phyloP scores from a whole-genome alignment of 768 basidiomycete species.

The Lactarius evosmus region DNA sequence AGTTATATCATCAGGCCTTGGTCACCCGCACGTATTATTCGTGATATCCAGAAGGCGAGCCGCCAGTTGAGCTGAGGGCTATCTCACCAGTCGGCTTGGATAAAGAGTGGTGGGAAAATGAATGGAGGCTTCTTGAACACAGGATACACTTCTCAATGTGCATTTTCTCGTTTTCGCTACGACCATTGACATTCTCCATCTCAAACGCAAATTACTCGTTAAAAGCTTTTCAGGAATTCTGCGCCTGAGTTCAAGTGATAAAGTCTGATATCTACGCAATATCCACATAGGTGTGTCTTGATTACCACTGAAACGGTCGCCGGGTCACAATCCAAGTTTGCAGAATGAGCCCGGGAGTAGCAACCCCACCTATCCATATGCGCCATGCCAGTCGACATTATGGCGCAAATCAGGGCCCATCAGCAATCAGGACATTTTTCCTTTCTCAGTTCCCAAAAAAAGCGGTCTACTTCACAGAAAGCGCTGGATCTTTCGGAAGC shows the following conservation, averaged over 20 bases:
- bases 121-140: constrained; percentile 57
- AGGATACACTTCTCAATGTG: constrained; percentile 44
- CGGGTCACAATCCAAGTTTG: too few species aligned
- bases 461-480: constrained; percentile 59
- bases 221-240: constrained; percentile 69
- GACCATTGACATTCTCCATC: not conserved
- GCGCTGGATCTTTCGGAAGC: constrained; percentile 58
- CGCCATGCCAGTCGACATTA: constrained; percentile 49
- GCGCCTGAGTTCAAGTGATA: constrained; percentile 60
- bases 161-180: not conserved
- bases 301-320: not conserved
- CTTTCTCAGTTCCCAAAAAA: constrained; percentile 55
- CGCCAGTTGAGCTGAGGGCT: not conserved
- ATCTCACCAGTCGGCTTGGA: constrained; percentile 65
- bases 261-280: constrained; percentile 61
- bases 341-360: constrained; percentile 56
- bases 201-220: constrained; percentile 70
- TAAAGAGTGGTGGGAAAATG: constrained; percentile 68
- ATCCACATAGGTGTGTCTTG: constrained; percentile 44
- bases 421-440: constrained; percentile 53
- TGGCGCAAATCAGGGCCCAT: constrained; percentile 56
- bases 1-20: constrained; percentile 67
- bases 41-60: too few species aligned
- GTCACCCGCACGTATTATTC: constrained; percentile 56
- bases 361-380: constrained; percentile 70